Conservation (phyloP, 1,284 basidiomycete genomes). For the Ustilago curta region DNA sequence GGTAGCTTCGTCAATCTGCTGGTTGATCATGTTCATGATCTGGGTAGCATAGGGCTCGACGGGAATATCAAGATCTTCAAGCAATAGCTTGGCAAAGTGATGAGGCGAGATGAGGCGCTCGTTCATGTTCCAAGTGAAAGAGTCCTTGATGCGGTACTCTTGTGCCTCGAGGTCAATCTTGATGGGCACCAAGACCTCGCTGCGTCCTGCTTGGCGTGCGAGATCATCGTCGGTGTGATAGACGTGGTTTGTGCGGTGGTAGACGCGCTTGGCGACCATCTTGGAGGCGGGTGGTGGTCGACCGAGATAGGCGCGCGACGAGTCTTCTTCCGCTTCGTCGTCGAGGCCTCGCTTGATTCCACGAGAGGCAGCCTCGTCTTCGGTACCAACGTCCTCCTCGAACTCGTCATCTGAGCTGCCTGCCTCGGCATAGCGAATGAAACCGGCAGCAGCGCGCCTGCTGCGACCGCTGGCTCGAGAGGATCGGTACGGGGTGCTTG, state of each 20-base stretch:
- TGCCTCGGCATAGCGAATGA: conserved; percentile 61
- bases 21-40: conserved; percentile 85
- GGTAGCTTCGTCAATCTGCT: conserved; percentile 89
- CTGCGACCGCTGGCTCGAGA: conserved; percentile 33
- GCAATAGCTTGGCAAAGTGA: conserved; percentile 85
- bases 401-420: conserved; percentile 58
- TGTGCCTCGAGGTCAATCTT: conserved; percentile 94
- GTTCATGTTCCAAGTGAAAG: conserved; percentile 95
- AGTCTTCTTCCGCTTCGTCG: conserved; percentile 51
- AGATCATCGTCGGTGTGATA: conserved; percentile 74
- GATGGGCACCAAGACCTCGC: conserved; percentile 85
- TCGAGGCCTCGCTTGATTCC: conserved; percentile 47
- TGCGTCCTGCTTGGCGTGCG: conserved; percentile 61
- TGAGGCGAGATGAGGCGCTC: conserved; percentile 81
- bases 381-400: conserved; percentile 39
- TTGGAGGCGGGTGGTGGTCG: conserved; percentile 83
- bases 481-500: conserved; percentile 31
- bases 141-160: conserved; percentile 88
- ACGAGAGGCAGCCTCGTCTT: conserved; percentile 46
- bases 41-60: conserved; percentile 78
- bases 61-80: conserved; percentile 86
- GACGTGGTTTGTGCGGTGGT: conserved; percentile 74
- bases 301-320: conserved; percentile 80
- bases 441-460: conserved; percentile 37
- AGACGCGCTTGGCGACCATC: conserved; percentile 75